Percentiles rank a stretch among this genome's conserved stretches.
Evolutionary conservation across 352 stramenopile species (phyloP).

Genomic region (Pythium grandisporangium): DNA sequence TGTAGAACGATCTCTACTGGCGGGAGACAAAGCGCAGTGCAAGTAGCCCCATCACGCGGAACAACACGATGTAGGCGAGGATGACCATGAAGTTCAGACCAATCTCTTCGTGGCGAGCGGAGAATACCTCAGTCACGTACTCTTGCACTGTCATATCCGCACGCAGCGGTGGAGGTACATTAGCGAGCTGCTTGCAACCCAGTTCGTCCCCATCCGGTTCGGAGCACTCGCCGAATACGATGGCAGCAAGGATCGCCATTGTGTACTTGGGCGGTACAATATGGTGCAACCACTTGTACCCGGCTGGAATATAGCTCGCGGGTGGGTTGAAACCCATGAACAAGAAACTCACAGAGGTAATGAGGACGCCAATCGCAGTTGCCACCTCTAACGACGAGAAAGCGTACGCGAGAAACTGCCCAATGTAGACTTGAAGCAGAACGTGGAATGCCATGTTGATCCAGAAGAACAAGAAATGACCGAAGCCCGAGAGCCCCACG

Average conservation of each 20-base stretch:
- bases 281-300: slow-evolving; percentile 11
- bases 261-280: slow-evolving; percentile 8
- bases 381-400: slow-evolving; percentile 23
- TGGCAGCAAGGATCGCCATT: slow-evolving; percentile 7
- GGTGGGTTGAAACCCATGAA: slow-evolving; percentile 28
- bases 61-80: slow-evolving; percentile 19
- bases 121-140: slow-evolving; percentile 17
- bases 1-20: slow-evolving; percentile 9
- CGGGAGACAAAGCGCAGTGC: slow-evolving; percentile 24
- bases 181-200: not conserved
- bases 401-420: slow-evolving; percentile 47
- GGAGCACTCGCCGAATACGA: slow-evolving; percentile 13
- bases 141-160: not conserved
- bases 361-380: slow-evolving; percentile 10
- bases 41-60: slow-evolving; percentile 14
- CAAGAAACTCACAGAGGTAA: slow-evolving; percentile 29
- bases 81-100: slow-evolving; percentile 19
- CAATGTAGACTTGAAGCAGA: slow-evolving; percentile 38
- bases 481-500: slow-evolving; percentile 15
- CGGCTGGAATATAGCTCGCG: slow-evolving; percentile 3
- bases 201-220: not conserved
- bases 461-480: slow-evolving; percentile 38
- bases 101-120: slow-evolving; percentile 17
- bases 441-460: slow-evolving; percentile 44
- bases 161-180: not conserved